Base-by-base conservation (phyloP, 108 stramenopile genomes). In the Pseudonitzschia multistriata region DNA sequence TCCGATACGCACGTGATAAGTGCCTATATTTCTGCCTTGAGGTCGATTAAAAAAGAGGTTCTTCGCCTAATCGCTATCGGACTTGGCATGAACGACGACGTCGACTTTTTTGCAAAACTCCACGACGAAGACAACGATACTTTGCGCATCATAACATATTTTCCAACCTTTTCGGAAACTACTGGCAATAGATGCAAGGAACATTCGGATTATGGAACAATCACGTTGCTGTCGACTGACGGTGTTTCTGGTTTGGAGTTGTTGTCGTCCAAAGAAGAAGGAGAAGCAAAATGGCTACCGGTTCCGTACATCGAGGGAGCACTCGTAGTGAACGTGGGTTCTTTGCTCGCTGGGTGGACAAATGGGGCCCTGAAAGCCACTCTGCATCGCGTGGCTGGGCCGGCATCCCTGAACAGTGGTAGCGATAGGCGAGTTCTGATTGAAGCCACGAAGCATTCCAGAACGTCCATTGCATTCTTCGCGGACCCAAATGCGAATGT, bases 131-230 rank as follows among this genome's bases (percentile, higher is more conserved):
- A 85, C 52, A 82, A 86, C 52, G 74, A 75, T 42, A 50, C 79
- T 2, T 39, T 89, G 4, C 77, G 88, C 28, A 70, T 89, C 3
- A n/a, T 89, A 11, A 33, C 74, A 25, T 89, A 89, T 54, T 73
- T 40, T 31, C 74, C 72, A 19, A 49, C 76, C 24, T 17, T 35
- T 59, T 59, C 57, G 33, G 34, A 35, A 59, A 33, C 29, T 11
- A 59, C 57, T n/a, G 57, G 78, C 74, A 86, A 84, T 70, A 72
- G 88, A 22, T 89, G 88, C 76, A 89, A 86, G 73, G 84, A 84
- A 37, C 88, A 89, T 76, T 85, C 84, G 14, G 88, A 89, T 62
- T 89, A 89, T 67, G 88, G 88, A 29, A 87, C 80, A 4, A 33
- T 87, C 8, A 89, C 88, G 15, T 54, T 87, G 25, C 67, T 89